These are phyloP conservation scores for Grosmannia penicillata DNA, from an alignment of 2,329 filamentous ascomycete species.

Conservation along the genomic window DNA sequence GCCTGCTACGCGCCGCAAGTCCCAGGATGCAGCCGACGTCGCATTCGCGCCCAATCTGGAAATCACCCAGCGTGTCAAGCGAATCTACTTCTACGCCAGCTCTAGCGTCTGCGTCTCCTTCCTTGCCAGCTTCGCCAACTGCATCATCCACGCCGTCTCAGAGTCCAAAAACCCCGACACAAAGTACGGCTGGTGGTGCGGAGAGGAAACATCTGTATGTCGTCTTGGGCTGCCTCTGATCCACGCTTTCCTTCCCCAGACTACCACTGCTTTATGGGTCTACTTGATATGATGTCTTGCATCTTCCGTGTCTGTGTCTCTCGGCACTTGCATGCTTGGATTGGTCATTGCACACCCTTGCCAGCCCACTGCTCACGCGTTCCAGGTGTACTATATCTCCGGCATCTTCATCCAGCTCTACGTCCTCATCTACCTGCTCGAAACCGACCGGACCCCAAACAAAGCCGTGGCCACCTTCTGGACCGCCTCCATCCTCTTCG, in stretches of 20 bases:
- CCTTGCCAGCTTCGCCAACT: slow-evolving; percentile 56
- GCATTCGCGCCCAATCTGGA: slow-evolving; percentile 16
- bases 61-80: slow-evolving; percentile 52
- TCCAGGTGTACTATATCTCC: slow-evolving; percentile 10
- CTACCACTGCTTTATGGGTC: too few species aligned
- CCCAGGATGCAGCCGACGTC: slow-evolving; percentile 17
- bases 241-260: background rate
- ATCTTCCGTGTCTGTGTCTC: too few species aligned
- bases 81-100: slow-evolving; percentile 62
- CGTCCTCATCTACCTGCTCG: slow-evolving; percentile 39
- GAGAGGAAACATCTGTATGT: slow-evolving; percentile 32
- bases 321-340: too few species aligned
- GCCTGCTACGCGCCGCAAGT: slow-evolving; percentile 47
- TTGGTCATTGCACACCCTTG: too few species aligned
- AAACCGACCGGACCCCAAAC: slow-evolving; percentile 62
- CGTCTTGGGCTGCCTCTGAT: background rate
- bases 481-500: slow-evolving; percentile 56
- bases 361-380: slow-evolving; percentile 1
- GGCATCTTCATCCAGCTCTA: slow-evolving; percentile 10
- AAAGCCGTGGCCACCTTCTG: slow-evolving; percentile 69
- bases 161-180: slow-evolving; percentile 28
- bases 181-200: slow-evolving; percentile 62
- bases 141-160: slow-evolving; percentile 60
- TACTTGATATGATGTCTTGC: too few species aligned
- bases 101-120: slow-evolving; percentile 60